Evolutionary conservation across 495 filamentous ascomycete species (phyloP).

Genomic region (Xylaria acuta): DNA sequence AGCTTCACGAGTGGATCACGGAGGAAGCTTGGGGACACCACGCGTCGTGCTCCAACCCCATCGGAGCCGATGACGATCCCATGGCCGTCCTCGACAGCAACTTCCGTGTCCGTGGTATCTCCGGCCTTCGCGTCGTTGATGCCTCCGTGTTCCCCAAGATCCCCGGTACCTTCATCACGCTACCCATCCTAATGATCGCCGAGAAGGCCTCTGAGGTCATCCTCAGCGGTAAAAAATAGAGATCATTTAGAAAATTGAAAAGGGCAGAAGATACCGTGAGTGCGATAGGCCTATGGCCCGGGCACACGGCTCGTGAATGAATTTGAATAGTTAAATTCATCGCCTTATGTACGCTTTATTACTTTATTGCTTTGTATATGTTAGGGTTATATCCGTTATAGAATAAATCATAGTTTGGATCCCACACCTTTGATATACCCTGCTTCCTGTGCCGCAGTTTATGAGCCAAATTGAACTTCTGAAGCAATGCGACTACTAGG

Average conservation of each 20-base stretch:
- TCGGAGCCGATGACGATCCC: conserved; percentile 60
- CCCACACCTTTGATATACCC: not conserved
- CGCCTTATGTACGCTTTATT: not conserved
- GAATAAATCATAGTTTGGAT: not conserved
- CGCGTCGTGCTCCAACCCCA: conserved; percentile 62
- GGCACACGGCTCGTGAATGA: too few relatives aligned
- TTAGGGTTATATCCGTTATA: not conserved
- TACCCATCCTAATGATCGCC: conserved; percentile 58
- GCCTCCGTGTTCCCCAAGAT: conserved; percentile 61
- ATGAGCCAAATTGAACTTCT: not conserved
- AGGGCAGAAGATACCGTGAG: not conserved
- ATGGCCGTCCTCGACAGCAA: conserved; percentile 63
- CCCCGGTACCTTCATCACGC: conserved; percentile 55
- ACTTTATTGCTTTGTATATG: not conserved
- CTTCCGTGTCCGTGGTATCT: conserved; percentile 61
- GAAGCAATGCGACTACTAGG: too few relatives aligned
- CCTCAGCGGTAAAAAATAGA: conserved; percentile 25
- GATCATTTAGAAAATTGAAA: not conserved
- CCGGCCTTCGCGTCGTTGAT: conserved; percentile 66
- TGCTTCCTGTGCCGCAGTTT: not conserved
- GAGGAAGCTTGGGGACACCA: conserved; percentile 66
- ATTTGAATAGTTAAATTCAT: too few relatives aligned
- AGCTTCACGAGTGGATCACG: conserved; percentile 57
- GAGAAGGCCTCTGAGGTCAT: conserved; percentile 64
- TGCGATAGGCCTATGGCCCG: not conserved